Base-by-base conservation (phyloP, 257 asterid genomes). In the Haberlea rhodopensis region DNA sequence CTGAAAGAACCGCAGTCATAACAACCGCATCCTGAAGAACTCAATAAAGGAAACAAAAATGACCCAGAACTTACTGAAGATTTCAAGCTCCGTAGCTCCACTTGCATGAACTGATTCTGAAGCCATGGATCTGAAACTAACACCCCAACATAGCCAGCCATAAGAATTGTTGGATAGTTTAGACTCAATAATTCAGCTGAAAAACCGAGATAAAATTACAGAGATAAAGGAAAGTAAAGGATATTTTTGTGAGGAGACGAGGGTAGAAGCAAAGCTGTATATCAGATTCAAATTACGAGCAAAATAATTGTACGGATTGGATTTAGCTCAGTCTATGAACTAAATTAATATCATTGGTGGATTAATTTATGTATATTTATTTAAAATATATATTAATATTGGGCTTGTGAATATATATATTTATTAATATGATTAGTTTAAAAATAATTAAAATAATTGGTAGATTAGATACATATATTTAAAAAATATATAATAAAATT, bases 41-140 rank as follows among this genome's bases (percentile, higher is more conserved):
- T 56, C 5, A 3, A 29, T 7, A 58, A 48, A 55, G 8, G 22
- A 0, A 53, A 34, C 8, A n/a, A 1, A 8, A 18, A 37, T 23
- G 19, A 22, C n/a, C 0, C 7, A 46, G 46, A 49, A 79, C 90
- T 86, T 67, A 88, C 95, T 6, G 89, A 88, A 63, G 94, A 67
- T 75, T 88, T 88, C 76, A 91, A 79, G 76, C 74, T 89, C 61
- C 96, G 85, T 51, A 88, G 94, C 85, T 91, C 98, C 37, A 85
- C 96, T 82, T 91, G 98, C 59, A 95, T 88, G 67, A 88, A 91
- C 83, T 91, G 95, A 62, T 82, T 91, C 88, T 91, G 98, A 31
- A 91, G 89, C 98, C 98, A 88, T 49, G 94, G 96, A 91, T 91
- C 96, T 60, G 98, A 88, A 13, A 88, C 88, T 66, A 87, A 63